Percentiles rank a stretch among this genome's conserved stretches.
phyloP scores from a whole-genome alignment of 768 basidiomycete species.

The Rubroboletus pulcherrimus region DNA sequence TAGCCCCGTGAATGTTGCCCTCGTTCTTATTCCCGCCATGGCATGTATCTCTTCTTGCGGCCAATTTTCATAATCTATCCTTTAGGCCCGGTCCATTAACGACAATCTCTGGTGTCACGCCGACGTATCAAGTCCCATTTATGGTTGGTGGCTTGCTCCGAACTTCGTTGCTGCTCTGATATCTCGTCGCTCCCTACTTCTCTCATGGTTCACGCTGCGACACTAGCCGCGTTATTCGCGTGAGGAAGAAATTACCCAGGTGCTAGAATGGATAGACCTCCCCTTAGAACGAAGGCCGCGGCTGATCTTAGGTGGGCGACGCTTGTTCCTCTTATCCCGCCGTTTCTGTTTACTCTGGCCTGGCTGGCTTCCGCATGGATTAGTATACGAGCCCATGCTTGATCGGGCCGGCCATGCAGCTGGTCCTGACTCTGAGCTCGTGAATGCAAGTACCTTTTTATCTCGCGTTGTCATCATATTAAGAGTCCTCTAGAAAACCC shows the following conservation, averaged over 20 bases:
- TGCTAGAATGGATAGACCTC: constrained; percentile 73
- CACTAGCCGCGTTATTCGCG: constrained; percentile 1
- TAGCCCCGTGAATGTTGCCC: background rate
- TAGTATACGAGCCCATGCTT: constrained; percentile 79
- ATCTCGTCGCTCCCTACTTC: background rate
- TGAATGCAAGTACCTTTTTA: constrained; percentile 50
- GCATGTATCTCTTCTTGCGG: background rate
- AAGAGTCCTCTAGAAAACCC: constrained; percentile 46
- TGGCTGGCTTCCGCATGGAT: background rate
- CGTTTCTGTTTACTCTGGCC: background rate
- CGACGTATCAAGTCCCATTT: constrained; percentile 15
- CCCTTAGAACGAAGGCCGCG: constrained; percentile 60
- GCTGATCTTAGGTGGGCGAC: constrained; percentile 56
- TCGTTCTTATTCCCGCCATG: background rate
- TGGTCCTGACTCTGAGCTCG: constrained; percentile 60
- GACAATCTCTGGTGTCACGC: constrained; percentile 9
- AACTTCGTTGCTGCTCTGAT: background rate
- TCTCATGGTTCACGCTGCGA: background rate
- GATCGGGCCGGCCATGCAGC: constrained; percentile 76
- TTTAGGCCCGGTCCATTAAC: constrained; percentile 14
- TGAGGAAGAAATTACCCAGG: constrained; percentile 64
- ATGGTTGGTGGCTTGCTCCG: constrained; percentile 6
- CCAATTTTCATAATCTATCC: background rate
- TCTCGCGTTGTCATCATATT: background rate
- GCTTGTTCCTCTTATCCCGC: background rate